These are phyloP conservation scores for Globisporangium perplexum DNA, from an alignment of 352 stramenopile species.

Conservation along the genomic window DNA sequence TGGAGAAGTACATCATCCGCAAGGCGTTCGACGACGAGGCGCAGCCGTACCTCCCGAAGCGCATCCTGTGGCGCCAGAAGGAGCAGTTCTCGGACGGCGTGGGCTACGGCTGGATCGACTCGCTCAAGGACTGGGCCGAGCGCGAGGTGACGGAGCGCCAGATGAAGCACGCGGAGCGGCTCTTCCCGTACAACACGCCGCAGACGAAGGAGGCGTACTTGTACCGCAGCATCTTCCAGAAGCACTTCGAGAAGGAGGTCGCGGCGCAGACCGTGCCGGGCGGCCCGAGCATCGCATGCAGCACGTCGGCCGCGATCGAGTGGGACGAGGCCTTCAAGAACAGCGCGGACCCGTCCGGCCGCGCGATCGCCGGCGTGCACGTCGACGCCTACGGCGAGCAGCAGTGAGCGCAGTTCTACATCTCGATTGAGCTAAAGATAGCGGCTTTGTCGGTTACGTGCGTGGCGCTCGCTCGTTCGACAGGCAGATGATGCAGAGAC, in stretches of 20 bases:
- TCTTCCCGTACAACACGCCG: slow-evolving; percentile 98
- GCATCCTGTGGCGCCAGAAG: slow-evolving; percentile 99
- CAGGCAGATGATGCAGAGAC: slow-evolving; percentile 5
- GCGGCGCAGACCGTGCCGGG: slow-evolving; percentile 96
- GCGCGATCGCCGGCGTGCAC: slow-evolving; percentile 93
- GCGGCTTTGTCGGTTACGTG: too few species aligned
- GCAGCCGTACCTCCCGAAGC: slow-evolving; percentile 95
- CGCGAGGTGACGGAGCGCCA: slow-evolving; percentile 94
- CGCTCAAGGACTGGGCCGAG: slow-evolving; percentile 94
- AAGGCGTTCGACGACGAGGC: slow-evolving; percentile 98
- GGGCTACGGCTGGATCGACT: slow-evolving; percentile 99
- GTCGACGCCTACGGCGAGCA: slow-evolving; percentile 86
- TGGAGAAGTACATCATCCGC: slow-evolving; percentile 99
- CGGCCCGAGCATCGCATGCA: slow-evolving; percentile 98
- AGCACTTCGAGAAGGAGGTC: slow-evolving; percentile 96
- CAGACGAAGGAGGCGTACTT: slow-evolving; percentile 97
- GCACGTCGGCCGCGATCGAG: slow-evolving; percentile 95
- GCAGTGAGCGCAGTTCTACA: too few species aligned
- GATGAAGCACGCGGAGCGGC: slow-evolving; percentile 90
- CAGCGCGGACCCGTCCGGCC: slow-evolving; percentile 92
- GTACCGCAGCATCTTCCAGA: slow-evolving; percentile 97
- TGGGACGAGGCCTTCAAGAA: slow-evolving; percentile 96
- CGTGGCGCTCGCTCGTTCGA: too few species aligned
- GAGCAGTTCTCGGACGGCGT: slow-evolving; percentile 99
- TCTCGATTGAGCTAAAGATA: too few species aligned